Evolutionary conservation across 1,284 basidiomycete species (phyloP).

Genomic region (Heliocybe sulcata): DNA sequence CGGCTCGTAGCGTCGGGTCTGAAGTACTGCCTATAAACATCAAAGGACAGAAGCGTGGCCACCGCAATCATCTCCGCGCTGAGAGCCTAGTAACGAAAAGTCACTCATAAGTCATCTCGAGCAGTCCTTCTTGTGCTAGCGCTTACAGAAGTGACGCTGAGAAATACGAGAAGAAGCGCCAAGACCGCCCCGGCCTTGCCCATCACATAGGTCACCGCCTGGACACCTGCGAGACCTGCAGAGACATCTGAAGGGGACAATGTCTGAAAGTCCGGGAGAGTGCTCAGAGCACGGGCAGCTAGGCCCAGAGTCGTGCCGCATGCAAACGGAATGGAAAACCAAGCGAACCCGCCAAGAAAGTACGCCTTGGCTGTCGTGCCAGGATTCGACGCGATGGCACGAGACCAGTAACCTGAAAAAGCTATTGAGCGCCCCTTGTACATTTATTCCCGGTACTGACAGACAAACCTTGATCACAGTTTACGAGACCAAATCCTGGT

Average conservation of each 20-base stretch:
- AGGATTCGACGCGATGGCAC: constrained; percentile 21
- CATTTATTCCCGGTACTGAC: constrained; percentile 21
- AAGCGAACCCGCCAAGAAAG: constrained; percentile 20
- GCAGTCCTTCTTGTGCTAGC: not conserved
- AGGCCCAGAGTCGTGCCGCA: constrained; percentile 17
- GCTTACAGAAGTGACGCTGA: constrained; percentile 26
- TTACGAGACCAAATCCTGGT: constrained; percentile 12
- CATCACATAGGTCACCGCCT: constrained; percentile 14
- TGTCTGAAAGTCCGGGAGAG: constrained; percentile 10
- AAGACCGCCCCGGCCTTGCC: constrained; percentile 17
- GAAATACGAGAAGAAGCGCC: constrained; percentile 19
- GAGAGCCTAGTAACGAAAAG: constrained; percentile 13
- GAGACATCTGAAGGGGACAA: constrained; percentile 13
- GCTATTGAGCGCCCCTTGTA: not conserved
- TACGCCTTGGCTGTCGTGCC: constrained; percentile 20
- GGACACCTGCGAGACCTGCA: constrained; percentile 21
- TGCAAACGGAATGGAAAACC: constrained; percentile 20
- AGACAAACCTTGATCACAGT: constrained; percentile 20
- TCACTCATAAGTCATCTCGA: too few species aligned
- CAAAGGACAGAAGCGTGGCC: constrained; percentile 27
- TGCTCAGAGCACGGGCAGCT: constrained; percentile 12
- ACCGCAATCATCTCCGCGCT: constrained; percentile 34
- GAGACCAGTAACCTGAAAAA: constrained; percentile 16
- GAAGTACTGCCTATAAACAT: constrained; percentile 26
- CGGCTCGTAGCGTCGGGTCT: constrained; percentile 15